These are phyloP conservation scores for Starmerella asiatica DNA, from an alignment of 805 yeast species.

Conservation along the genomic window DNA sequence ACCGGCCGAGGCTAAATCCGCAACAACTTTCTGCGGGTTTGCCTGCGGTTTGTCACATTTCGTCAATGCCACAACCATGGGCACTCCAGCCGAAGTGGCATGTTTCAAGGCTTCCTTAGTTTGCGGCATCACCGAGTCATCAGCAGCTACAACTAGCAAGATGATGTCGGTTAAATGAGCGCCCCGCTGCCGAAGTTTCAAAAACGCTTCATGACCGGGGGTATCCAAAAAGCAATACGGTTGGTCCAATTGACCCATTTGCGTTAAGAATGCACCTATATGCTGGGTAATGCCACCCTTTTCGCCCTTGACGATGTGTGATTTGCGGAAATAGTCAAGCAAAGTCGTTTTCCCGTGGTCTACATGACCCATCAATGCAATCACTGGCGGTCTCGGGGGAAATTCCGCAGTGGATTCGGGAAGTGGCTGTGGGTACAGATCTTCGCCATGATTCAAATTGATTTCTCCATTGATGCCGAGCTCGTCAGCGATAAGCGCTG, in stretches of 20 bases:
- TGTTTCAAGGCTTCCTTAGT: slow-evolving; percentile 92
- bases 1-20: slow-evolving; percentile 63
- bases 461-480: slow-evolving; percentile 51
- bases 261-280: slow-evolving; percentile 93
- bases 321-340: slow-evolving; percentile 70
- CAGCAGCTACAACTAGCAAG: slow-evolving; percentile 87
- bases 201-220: slow-evolving; percentile 95
- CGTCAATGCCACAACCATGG: slow-evolving; percentile 80
- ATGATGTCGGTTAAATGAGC: slow-evolving; percentile 89
- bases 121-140: slow-evolving; percentile 96
- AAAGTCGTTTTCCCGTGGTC: slow-evolving; percentile 97
- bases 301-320: slow-evolving; percentile 70
- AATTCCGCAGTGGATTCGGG: slow-evolving; percentile 37
- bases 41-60: slow-evolving; percentile 76
- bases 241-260: slow-evolving; percentile 46
- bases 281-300: slow-evolving; percentile 97
- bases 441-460: slow-evolving; percentile 46
- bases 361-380: slow-evolving; percentile 97
- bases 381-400: slow-evolving; percentile 76
- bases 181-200: slow-evolving; percentile 93
- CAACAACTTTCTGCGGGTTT: slow-evolving; percentile 59
- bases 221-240: slow-evolving; percentile 85
- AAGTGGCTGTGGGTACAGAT: slow-evolving; percentile 38
- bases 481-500: slow-evolving; percentile 77
- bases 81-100: slow-evolving; percentile 67